Evolutionary conservation across 306 rosid genomes (phyloP).

Genomic region (Alnus rubra): DNA sequence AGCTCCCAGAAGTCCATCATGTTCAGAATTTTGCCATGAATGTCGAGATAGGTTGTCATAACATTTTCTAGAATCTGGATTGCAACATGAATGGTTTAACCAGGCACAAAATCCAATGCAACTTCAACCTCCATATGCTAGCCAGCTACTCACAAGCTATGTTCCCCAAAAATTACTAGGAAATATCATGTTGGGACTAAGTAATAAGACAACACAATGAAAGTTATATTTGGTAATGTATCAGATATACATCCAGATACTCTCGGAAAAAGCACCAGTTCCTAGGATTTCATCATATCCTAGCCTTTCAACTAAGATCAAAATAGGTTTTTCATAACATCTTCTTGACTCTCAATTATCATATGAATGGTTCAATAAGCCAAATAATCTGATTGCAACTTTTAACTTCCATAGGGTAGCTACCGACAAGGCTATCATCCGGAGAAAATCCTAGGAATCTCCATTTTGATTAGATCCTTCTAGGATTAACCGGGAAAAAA

Average conservation of each 20-base stretch:
- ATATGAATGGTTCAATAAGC: not conserved
- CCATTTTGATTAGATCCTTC: not conserved
- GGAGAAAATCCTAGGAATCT: not conserved
- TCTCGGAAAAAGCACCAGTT: not conserved
- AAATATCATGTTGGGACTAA: not conserved
- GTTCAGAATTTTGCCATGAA: not conserved
- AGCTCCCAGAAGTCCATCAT: constrained; percentile 25
- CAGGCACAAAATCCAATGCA: not conserved
- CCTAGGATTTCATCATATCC: not conserved
- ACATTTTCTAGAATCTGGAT: constrained; percentile 28
- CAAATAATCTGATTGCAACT: not conserved
- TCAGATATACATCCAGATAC: not conserved
- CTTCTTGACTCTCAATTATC: not conserved
- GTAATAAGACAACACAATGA: not conserved
- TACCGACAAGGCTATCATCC: not conserved
- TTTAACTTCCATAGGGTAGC: not conserved
- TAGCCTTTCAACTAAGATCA: not conserved
- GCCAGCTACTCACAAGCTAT: not conserved
- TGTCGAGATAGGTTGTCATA: constrained; percentile 16
- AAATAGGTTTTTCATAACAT: not conserved
- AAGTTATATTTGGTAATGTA: not conserved
- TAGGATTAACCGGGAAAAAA: not conserved
- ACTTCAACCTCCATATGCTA: not conserved
- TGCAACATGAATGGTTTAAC: constrained; percentile 16
- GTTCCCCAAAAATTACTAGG: not conserved